A percentile compares a stretch with the other conserved stretches of the same genome.
Evolutionary conservation across 1,284 basidiomycete genomes (phyloP).

Genomic region (Cryptococcus sp.): DNA sequence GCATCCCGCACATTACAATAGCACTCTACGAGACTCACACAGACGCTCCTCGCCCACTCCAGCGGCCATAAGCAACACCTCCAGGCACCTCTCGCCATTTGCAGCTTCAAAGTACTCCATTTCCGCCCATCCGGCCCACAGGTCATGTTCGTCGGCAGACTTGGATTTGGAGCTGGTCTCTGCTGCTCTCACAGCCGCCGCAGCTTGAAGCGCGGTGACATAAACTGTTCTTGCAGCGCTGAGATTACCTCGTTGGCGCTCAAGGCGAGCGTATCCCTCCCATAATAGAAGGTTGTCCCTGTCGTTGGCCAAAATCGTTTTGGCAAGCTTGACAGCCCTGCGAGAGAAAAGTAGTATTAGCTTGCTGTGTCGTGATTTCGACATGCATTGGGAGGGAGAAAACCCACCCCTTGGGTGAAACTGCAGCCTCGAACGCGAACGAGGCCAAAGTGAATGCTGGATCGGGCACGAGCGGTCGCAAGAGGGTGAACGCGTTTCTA

Average conservation of each 20-base stretch:
- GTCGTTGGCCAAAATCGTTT: conserved; percentile 64
- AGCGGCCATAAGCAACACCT: conserved; percentile 34
- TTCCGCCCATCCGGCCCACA: conserved; percentile 89
- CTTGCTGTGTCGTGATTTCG: no score
- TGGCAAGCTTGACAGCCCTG: conserved; percentile 64
- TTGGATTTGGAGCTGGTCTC: conserved; percentile 12
- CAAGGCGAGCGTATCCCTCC: conserved; percentile 78
- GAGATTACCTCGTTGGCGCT: conserved; percentile 67
- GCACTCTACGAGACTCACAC: conserved; percentile 10
- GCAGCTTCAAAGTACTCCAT: conserved; percentile 56
- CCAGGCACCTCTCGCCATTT: conserved; percentile 26
- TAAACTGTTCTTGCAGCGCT: conserved; percentile 83
- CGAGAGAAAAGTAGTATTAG: not conserved
- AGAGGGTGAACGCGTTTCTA: conserved; percentile 35
- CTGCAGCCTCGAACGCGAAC: conserved; percentile 49
- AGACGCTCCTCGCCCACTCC: conserved; percentile 17
- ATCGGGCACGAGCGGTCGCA: conserved; percentile 43
- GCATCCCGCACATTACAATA: not conserved
- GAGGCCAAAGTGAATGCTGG: conserved; percentile 47
- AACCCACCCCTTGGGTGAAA: conserved; percentile 39
- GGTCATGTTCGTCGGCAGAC: conserved; percentile 36
- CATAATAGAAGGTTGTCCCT: conserved; percentile 72
- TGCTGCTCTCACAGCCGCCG: conserved; percentile 15
- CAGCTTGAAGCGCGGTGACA: conserved; percentile 59
- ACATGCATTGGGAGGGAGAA: not conserved